Conservation (phyloP, 331 rosid species). For the Arachis monticola region DNA sequence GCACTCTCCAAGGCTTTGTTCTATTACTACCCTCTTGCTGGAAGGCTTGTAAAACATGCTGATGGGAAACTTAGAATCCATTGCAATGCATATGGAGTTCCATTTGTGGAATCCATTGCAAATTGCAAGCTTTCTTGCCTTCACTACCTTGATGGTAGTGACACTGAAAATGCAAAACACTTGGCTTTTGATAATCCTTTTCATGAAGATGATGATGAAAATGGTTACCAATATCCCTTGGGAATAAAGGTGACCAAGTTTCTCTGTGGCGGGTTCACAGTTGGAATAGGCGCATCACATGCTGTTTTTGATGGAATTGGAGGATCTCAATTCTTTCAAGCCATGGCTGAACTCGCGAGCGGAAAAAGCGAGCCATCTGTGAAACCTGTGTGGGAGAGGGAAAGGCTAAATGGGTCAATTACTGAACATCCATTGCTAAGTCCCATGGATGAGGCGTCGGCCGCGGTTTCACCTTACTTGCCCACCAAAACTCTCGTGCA, state of each 20-base stretch:
- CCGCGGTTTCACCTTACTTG: conserved; percentile 37
- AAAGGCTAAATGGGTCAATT: conserved; percentile 13
- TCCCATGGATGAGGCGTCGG: not conserved
- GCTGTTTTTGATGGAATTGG: conserved; percentile 35
- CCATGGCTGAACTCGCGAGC: conserved; percentile 35
- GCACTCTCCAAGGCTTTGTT: too few species aligned
- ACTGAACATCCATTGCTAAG: not conserved
- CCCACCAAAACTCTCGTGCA: conserved; percentile 28
- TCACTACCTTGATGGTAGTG: too few species aligned
- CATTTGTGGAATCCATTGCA: too few species aligned
- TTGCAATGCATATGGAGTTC: too few species aligned
- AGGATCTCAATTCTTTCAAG: conserved; percentile 34
- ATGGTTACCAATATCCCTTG: too few species aligned
- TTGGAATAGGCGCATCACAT: conserved; percentile 42
- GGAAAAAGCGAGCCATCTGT: conserved; percentile 28
- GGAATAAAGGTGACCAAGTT: conserved; percentile 22
- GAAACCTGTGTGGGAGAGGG: conserved; percentile 45
- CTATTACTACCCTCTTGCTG: too few species aligned
- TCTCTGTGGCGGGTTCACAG: conserved; percentile 33
- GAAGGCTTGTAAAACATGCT: too few species aligned
- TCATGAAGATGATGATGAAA: too few species aligned
- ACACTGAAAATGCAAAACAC: too few species aligned
- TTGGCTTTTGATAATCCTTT: too few species aligned
- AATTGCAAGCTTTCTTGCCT: too few species aligned
- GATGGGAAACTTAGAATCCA: too few species aligned